Percentiles rank a stretch among this genome's conserved stretches.
Evolutionary conservation across 805 yeast species (phyloP).

Genomic region (Yamadazyma sp.): DNA sequence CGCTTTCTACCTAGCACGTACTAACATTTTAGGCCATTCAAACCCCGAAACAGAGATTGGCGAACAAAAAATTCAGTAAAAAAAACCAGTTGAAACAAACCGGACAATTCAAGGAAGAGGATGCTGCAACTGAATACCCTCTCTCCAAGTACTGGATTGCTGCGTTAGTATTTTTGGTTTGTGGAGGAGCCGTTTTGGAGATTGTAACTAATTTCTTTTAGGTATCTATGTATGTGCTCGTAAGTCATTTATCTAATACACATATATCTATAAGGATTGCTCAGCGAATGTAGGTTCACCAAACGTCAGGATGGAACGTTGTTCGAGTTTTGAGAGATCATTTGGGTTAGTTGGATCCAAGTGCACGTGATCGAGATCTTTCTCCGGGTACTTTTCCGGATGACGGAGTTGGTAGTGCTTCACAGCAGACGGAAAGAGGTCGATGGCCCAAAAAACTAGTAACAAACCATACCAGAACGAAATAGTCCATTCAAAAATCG

Average conservation of each 20-base stretch:
- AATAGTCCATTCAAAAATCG: conserved; percentile 80
- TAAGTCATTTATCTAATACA: conserved; percentile 6
- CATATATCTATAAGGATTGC: conserved; percentile 7
- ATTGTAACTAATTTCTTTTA: conserved; percentile 39
- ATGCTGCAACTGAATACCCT: conserved; percentile 46
- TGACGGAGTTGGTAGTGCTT: conserved; percentile 30
- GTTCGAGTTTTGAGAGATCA: conserved; percentile 16
- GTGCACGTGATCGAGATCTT: conserved; percentile 18
- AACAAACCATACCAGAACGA: conserved; percentile 83
- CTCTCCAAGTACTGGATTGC: conserved; percentile 65
- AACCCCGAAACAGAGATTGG: conserved; percentile 83
- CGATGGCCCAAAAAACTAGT: conserved; percentile 62
- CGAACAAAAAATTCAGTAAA: conserved; percentile 82
- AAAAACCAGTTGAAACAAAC: conserved; percentile 60
- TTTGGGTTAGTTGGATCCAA: conserved; percentile 21
- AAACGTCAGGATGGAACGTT: conserved; percentile 18
- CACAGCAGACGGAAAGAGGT: conserved; percentile 63
- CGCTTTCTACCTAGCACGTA: too few species aligned
- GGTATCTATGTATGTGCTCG: background rate
- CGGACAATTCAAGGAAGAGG: conserved; percentile 63
- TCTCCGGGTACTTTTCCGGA: conserved; percentile 24
- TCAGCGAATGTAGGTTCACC: conserved; percentile 21
- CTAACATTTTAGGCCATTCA: conserved; percentile 56
- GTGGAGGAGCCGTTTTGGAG: conserved; percentile 84
- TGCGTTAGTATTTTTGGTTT: conserved; percentile 60